phyloP scores from a whole-genome alignment of 2,329 filamentous ascomycete species.

The Ophiocordyceps camponoti-rufipedis region DNA sequence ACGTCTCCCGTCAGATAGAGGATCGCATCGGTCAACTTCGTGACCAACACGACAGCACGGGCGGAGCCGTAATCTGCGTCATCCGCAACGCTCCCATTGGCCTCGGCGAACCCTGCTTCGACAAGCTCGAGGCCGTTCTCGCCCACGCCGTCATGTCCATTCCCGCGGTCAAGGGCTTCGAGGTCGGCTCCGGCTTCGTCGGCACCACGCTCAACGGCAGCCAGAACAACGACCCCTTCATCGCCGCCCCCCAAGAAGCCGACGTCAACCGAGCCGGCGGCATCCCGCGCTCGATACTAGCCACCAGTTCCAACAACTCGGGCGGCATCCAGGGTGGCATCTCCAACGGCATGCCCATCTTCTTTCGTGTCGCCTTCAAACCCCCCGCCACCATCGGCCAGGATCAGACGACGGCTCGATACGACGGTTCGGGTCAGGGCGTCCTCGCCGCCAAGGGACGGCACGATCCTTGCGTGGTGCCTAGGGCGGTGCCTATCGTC shows the following conservation, averaged over 20 bases:
- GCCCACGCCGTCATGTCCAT: conserved; percentile 92
- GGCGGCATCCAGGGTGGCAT: conserved; percentile 94
- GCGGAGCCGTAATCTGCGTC: conserved; percentile 86
- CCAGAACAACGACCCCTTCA: conserved; percentile 66
- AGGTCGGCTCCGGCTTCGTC: conserved; percentile 82
- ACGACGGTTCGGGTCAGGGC: conserved; percentile 52
- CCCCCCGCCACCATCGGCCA: conserved; percentile 84
- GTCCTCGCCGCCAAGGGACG: conserved; percentile 78
- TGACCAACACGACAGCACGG: conserved; percentile 73
- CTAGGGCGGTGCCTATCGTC: conserved; percentile 70
- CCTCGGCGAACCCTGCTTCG: conserved; percentile 84
- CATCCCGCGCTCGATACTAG: conserved; percentile 41
- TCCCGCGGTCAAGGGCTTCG: conserved; percentile 88
- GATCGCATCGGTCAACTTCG: conserved; percentile 59
- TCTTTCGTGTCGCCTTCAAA: conserved; percentile 92
- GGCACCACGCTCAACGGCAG: conserved; percentile 76
- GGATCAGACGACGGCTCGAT: conserved; percentile 68
- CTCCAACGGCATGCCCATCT: conserved; percentile 81
- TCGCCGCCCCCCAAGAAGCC: conserved; percentile 19
- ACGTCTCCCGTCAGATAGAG: conserved; percentile 53
- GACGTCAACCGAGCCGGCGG: conserved; percentile 23
- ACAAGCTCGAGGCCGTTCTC: conserved; percentile 83
- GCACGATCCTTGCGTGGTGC: conserved; percentile 87
- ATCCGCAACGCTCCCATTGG: conserved; percentile 73
- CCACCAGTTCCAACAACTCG: conserved; percentile 85